Conservation (phyloP, 2,329 filamentous ascomycete species). For the Curvularia verruculosa region DNA sequence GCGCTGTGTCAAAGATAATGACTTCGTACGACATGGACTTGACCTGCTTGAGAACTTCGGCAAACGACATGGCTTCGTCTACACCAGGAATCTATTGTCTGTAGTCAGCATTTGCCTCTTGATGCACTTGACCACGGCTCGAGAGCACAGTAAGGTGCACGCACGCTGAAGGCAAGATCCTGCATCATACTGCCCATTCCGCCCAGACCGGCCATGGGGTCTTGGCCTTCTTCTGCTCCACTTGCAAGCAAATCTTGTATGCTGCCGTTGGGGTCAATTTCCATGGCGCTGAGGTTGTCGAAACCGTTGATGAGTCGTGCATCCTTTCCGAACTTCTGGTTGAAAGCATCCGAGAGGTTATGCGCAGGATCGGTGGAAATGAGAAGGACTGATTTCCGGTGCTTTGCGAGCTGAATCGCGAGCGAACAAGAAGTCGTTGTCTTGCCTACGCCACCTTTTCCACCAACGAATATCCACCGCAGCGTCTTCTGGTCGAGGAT, state of each 20-base stretch:
- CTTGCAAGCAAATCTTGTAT: constrained; percentile 92
- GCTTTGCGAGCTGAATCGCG: constrained; percentile 94
- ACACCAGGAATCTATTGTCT: constrained; percentile 84
- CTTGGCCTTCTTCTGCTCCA: constrained; percentile 72
- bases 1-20: constrained; percentile 98
- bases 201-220: constrained; percentile 70
- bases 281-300: constrained; percentile 94
- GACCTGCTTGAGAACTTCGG: constrained; percentile 98
- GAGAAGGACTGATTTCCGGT: constrained; percentile 92
- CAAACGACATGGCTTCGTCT: constrained; percentile 99
- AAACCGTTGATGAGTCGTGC: constrained; percentile 91
- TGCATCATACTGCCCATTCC: constrained; percentile 97
- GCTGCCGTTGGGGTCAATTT: constrained; percentile 97
- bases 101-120: constrained; percentile 4
- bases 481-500: constrained; percentile 94
- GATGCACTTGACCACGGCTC: background rate
- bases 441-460: constrained; percentile 98
- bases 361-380: constrained; percentile 98
- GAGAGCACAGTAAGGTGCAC: constrained; percentile 40
- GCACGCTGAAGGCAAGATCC: constrained; percentile 91
- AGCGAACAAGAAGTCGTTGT: constrained; percentile 99
- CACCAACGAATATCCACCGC: constrained; percentile 98
- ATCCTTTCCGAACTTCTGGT: constrained; percentile 99
- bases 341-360: constrained; percentile 97
- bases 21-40: constrained; percentile 98